Conservation (phyloP, 2,329 filamentous ascomycete genomes). For the Amauroascus niger region DNA sequence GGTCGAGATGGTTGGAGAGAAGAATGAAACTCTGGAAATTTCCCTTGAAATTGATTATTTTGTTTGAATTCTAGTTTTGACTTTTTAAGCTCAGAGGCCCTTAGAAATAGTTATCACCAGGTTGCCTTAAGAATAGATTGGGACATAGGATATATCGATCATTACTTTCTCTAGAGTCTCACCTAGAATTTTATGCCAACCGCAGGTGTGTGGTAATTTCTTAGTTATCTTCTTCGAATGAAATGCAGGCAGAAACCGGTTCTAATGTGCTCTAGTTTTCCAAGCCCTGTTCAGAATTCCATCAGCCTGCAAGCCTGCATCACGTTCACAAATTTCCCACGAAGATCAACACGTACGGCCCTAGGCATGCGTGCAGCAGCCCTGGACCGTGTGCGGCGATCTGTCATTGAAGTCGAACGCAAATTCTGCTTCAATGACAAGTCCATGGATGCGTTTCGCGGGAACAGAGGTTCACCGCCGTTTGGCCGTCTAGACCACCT, state of each 20-base stretch:
- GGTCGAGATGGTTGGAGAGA: background rate
- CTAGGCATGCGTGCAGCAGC: constrained; percentile 11
- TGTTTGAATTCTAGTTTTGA: background rate
- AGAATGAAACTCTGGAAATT: background rate
- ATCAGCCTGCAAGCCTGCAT: background rate
- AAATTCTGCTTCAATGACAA: constrained; percentile 21
- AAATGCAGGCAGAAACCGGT: too few species aligned
- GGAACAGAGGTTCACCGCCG: constrained; percentile 17
- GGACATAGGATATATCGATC: background rate
- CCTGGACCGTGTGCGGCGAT: constrained; percentile 11
- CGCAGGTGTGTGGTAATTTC: too few species aligned
- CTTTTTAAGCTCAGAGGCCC: too few species aligned
- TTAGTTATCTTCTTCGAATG: too few species aligned
- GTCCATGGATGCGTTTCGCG: constrained; percentile 11
- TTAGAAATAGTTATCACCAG: background rate
- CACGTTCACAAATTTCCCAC: background rate
- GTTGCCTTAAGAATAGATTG: background rate
- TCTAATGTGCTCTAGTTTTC: background rate
- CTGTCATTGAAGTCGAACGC: constrained; percentile 22
- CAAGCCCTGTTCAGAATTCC: background rate
- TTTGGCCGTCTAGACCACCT: constrained; percentile 18
- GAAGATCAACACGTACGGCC: background rate
- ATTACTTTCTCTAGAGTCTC: background rate
- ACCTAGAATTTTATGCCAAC: too few species aligned
- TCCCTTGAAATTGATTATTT: background rate